These are phyloP conservation scores for Talaromyces adpressus DNA, from an alignment of 495 filamentous ascomycete species.

Conservation along the genomic window DNA sequence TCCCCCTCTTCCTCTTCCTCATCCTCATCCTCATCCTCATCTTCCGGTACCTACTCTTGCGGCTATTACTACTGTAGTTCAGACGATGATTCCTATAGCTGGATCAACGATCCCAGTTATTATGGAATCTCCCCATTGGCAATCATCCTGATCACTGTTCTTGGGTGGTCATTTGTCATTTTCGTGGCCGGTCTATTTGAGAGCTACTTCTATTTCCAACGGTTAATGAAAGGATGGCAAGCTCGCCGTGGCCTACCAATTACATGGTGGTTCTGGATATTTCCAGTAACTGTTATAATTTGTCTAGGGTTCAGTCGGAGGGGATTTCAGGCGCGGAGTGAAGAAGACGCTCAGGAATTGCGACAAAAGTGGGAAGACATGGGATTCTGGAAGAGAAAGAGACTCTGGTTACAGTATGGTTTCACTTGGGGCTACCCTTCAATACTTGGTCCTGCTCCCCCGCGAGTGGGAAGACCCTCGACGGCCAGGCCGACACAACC, in stretches of 20 bases:
- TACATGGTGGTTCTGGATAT: constrained; percentile 31
- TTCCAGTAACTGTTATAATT: constrained; percentile 28
- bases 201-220: constrained; percentile 43
- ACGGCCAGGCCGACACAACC: constrained; percentile 12
- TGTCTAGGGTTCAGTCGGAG: constrained; percentile 33
- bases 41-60: constrained; percentile 2
- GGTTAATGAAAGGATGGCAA: constrained; percentile 43
- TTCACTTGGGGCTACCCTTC: constrained; percentile 42
- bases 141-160: constrained; percentile 28
- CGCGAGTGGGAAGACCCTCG: constrained; percentile 13
- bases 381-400: constrained; percentile 25
- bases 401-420: constrained; percentile 43
- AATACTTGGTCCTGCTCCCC: constrained; percentile 25
- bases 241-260: constrained; percentile 41
- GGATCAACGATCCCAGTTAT: constrained; percentile 19
- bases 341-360: constrained; percentile 32
- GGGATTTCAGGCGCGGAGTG: constrained; percentile 29
- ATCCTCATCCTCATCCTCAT: constrained; percentile 6
- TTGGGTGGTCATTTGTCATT: constrained; percentile 33
- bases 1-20: constrained; percentile 9
- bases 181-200: constrained; percentile 44
- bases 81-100: constrained; percentile 11
- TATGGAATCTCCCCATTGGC: constrained; percentile 24
- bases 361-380: constrained; percentile 36
- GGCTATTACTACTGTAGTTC: constrained; percentile 13